These are phyloP conservation scores for Diospyros kaki DNA, from an alignment of 148 eudicot species.

Conservation along the genomic window DNA sequence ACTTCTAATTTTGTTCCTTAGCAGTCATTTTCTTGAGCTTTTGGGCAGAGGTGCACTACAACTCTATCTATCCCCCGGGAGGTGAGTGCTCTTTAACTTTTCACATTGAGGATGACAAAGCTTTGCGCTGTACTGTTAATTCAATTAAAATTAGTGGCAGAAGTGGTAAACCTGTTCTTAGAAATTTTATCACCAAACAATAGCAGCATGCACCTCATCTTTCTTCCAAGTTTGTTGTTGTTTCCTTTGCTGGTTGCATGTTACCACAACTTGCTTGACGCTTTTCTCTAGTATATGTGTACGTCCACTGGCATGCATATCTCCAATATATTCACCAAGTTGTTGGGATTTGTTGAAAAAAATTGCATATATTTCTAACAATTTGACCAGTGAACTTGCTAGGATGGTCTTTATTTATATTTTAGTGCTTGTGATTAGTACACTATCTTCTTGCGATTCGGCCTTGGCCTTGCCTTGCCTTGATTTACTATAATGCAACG, in stretches of 20 bases:
- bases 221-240: too few species aligned
- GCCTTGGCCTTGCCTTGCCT: background rate
- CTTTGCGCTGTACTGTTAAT: slow-evolving; percentile 2
- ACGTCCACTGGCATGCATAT: too few species aligned
- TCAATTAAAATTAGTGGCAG: background rate
- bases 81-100: slow-evolving; percentile 35
- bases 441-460: background rate
- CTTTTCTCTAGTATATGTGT: too few species aligned
- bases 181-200: too few species aligned
- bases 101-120: background rate
- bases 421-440: background rate
- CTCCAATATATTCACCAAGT: too few species aligned
- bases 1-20: slow-evolving; percentile 1
- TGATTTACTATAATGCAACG: slow-evolving; percentile 2
- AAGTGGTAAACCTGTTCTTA: slow-evolving; percentile 1
- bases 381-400: too few species aligned
- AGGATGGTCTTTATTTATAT: background rate
- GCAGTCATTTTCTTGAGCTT: slow-evolving; percentile 86
- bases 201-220: too few species aligned
- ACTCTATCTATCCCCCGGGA: slow-evolving; percentile 89
- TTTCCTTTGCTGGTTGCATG: background rate
- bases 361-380: too few species aligned
- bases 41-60: slow-evolving; percentile 99
- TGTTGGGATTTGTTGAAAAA: too few species aligned
- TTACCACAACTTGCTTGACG: background rate